Evolutionary conservation across 345 rosid species (phyloP), one percentile per base, ranked within the genome.

Genomic region (Syzygium aromaticum): DNA sequence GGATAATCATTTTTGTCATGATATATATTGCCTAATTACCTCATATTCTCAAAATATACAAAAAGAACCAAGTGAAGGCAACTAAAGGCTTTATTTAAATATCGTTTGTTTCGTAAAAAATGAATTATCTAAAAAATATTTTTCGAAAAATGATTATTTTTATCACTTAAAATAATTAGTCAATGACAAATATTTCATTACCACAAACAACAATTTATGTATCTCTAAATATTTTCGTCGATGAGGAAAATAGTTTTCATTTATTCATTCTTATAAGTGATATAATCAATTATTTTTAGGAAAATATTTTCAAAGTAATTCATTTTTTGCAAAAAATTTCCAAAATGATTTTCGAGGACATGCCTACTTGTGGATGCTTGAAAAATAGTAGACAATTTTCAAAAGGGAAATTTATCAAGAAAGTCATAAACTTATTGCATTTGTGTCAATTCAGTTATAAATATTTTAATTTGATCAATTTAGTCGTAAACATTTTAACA

Each of bases 101-200:
- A n/a, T 2, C 10, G 3, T 13, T 61, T 61, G 4, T 61, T 61
- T 12, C 15, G 9, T n/a, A n/a, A 28, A 61, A n/a, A 61, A 13
- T 12, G 27, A 52, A 61, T 61, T 38, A 30, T n/a, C 14, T n/a
- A 4, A 6, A n/a, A n/a, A n/a, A 61, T 61, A 3, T 61, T 61
- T 13, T n/a, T 4, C 16, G 14, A 67, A 33, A 33, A 67, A 1
- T 33, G 11, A 67, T 1, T 4, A 2, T 8, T 56, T 16, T 22
- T 22, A 21, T 54, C 1, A 0, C 11, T 30, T 16, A 28, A 64
- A 30, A 16, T 16, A 30, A 64, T 9, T 0, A 0, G 6, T 30
- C 1, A 33, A 33, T 17, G 12, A 21, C 17, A 67, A 67, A 17
- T 17, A 21, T 16, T 7, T 21, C 23, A 13, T 61, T 14, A 6